Evolutionary conservation across 306 rosid genomes (phyloP).

Genomic region (Delonix regia): DNA sequence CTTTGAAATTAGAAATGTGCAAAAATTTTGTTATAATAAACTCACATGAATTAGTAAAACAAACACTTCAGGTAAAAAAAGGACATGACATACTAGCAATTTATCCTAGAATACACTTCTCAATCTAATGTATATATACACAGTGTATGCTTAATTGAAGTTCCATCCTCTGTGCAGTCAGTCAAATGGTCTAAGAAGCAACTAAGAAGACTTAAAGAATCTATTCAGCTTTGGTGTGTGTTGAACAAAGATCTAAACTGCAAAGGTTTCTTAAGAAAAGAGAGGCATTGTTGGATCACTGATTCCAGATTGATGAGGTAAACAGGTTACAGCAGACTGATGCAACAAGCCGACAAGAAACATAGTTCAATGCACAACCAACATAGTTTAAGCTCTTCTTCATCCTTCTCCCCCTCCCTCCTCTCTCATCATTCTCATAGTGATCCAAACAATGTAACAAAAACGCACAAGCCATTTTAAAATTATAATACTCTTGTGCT

Average conservation of each 20-base stretch:
- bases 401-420: background rate
- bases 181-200: background rate
- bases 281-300: background rate
- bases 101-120: background rate
- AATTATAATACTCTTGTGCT: background rate
- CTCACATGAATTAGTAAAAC: background rate
- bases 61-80: background rate
- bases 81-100: background rate
- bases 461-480: background rate
- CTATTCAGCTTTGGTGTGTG: background rate
- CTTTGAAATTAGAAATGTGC: no score
- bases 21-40: background rate
- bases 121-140: background rate
- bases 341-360: background rate
- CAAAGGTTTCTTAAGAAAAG: background rate
- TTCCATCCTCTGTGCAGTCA: background rate
- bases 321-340: background rate
- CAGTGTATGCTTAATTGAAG: background rate
- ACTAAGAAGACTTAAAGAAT: background rate
- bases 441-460: background rate
- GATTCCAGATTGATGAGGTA: background rate
- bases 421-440: background rate
- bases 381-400: background rate
- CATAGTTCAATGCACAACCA: background rate
- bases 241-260: background rate